phyloP scores from a whole-genome alignment of 108 stramenopile genomes.

The Conticribra guillardii region DNA sequence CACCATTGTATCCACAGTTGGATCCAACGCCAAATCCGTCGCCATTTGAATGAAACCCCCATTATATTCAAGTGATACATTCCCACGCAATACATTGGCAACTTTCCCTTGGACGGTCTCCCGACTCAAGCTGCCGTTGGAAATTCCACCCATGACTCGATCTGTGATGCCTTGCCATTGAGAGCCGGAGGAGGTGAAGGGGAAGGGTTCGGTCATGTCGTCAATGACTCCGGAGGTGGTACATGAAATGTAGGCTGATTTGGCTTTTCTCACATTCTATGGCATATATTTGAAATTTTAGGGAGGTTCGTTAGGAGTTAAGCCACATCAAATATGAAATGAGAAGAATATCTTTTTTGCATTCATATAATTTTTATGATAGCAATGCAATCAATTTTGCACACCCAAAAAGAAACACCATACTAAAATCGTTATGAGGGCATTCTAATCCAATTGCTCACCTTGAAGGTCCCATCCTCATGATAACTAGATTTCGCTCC shows the following conservation, averaged over 20 bases:
- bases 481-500: conserved; percentile 41
- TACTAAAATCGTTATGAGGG: no score
- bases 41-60: conserved; percentile 87
- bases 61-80: conserved; percentile 65
- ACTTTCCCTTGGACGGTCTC: conserved; percentile 36
- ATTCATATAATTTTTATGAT: background rate
- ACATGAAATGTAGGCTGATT: conserved; percentile 57
- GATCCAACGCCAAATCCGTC: conserved; percentile 70
- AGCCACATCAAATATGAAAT: conserved; percentile 6
- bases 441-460: conserved; percentile 9
- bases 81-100: conserved; percentile 62
- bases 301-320: no score
- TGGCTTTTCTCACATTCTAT: conserved; percentile 56
- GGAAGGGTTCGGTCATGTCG: conserved; percentile 75
- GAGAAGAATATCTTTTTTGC: background rate
- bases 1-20: conserved; percentile 45
- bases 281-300: background rate
- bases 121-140: conserved; percentile 42
- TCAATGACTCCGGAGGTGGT: conserved; percentile 69
- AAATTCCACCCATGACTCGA: conserved; percentile 73
- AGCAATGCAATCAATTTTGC: background rate
- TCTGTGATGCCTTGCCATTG: conserved; percentile 76
- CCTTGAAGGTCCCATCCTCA: conserved; percentile 46
- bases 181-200: conserved; percentile 73
- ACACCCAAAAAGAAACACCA: background rate